A percentile compares a stretch with the other conserved stretches of the same genome.
Conservation (phyloP, 1,284 basidiomycete species). For the Cronartium quercuum region DNA sequence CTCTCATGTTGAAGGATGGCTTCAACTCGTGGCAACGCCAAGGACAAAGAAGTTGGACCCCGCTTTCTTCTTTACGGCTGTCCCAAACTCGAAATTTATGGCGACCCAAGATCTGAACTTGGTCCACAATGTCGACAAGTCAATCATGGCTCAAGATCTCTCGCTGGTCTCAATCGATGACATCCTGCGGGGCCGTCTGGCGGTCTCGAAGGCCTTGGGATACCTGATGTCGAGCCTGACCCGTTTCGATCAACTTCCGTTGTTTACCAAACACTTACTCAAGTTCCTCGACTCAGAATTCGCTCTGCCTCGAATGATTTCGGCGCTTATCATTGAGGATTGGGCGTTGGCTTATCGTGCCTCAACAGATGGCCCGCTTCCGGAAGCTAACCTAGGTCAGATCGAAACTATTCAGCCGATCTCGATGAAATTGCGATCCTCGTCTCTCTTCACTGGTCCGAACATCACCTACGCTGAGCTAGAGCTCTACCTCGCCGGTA, state of each 20-base stretch:
- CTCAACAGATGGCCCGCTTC: conserved; percentile 38
- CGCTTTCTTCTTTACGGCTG: conserved; percentile 12
- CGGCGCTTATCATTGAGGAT: conserved; percentile 79
- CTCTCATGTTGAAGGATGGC: conserved; percentile 52
- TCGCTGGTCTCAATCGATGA: conserved; percentile 73
- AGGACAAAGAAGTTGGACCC: conserved; percentile 19
- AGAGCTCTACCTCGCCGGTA: conserved; percentile 70
- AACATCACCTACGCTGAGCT: conserved; percentile 87
- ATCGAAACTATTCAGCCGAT: conserved; percentile 33
- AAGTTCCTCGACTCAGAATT: conserved; percentile 79
- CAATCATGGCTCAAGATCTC: conserved; percentile 85
- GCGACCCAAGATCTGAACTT: conserved; percentile 52
- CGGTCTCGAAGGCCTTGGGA: conserved; percentile 73
- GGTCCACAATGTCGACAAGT: conserved; percentile 91
- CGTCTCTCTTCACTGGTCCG: conserved; percentile 61
- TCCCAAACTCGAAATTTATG: conserved; percentile 47
- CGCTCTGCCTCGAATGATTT: conserved; percentile 82
- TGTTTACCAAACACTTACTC: conserved; percentile 58
- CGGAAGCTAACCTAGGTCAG: conserved; percentile 29
- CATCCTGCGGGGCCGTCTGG: conserved; percentile 73
- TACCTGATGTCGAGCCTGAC: conserved; percentile 62
- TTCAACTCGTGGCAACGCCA: conserved; percentile 41
- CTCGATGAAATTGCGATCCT: conserved; percentile 54
- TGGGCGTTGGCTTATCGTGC: conserved; percentile 60
- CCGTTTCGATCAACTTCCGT: conserved; percentile 41